Evolutionary conservation across 108 stramenopile genomes (phyloP), one percentile per base, ranked within the genome.

Genomic region (Licmophora abbreviata): DNA sequence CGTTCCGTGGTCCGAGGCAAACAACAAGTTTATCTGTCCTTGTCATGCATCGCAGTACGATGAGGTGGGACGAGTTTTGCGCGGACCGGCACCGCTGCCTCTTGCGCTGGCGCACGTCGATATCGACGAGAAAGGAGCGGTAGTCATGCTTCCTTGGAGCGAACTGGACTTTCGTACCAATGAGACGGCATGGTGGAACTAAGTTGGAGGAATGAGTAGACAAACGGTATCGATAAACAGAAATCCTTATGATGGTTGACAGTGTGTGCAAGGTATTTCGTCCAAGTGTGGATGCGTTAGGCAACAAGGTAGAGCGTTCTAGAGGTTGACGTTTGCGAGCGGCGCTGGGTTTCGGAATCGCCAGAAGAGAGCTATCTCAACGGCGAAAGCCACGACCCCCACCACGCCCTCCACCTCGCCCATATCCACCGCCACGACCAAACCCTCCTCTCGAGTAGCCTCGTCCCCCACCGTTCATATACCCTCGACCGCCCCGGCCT

Each of bases 401-500:
- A 18, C 38, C 38, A 20, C 38, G 38, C 1, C 38, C 38, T 29
- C 55, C 41, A 11, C 55, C 55, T 42, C 55, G 27, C 6, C 49
- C 49, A 40, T 40, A 18, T 36, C 75, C 73, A 12, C 75, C 42
- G 2, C 71, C 57, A 27, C 66, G 40, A 25, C 76, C 72, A 37
- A 66, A 62, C 28, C 64, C 25, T 11, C 72, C 65, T n/a, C n/a
- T n/a, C n/a, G n/a, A n/a, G n/a, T n/a, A n/a, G n/a, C n/a, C n/a
- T n/a, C n/a, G n/a, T 23, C 69, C 58, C 5, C 78, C 68, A 29
- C 74, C 64, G 20, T 59, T 41, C 70, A 72, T 77, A 45, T 73
- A 75, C 10, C 71, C 64, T 3, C 76, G 36, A 28, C 87, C 82
- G 21, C 86, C 66, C 23, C 85, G 50, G 10, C 85, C 81, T 17